A percentile compares a stretch with the other conserved stretches of the same genome.
Conservation (phyloP, 768 basidiomycete species). For the Termitomyces sp. region DNA sequence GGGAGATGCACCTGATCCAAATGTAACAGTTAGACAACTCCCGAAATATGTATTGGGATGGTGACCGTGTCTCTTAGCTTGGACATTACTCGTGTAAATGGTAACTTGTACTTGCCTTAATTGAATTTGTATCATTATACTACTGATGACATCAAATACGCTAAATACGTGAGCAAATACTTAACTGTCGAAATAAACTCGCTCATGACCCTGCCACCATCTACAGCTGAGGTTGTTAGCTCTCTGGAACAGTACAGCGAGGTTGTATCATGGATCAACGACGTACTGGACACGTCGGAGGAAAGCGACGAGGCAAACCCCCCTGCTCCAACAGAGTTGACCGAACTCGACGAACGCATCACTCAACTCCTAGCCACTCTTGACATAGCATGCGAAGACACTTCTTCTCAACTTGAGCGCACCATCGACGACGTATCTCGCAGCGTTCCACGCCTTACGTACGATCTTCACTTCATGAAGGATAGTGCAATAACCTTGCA, state of each 20-base stretch:
- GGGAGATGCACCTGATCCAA: constrained; percentile 47
- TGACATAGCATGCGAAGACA: constrained; percentile 86
- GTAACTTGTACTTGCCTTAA: neutral
- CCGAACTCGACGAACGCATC: constrained; percentile 68
- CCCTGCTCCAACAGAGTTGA: constrained; percentile 34
- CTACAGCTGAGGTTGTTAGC: constrained; percentile 42
- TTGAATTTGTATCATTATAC: neutral
- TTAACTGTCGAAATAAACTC: neutral
- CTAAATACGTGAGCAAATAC: neutral
- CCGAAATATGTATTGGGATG: constrained; percentile 31
- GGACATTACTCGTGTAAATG: neutral
- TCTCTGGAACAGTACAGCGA: constrained; percentile 61
- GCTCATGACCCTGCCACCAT: constrained; percentile 25
- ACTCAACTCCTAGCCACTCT: constrained; percentile 74
- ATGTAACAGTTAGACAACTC: constrained; percentile 50
- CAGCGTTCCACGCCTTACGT: constrained; percentile 84
- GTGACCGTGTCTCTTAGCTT: neutral
- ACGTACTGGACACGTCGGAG: constrained; percentile 40
- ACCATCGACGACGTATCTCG: constrained; percentile 92
- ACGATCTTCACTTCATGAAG: constrained; percentile 96
- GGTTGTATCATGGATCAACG: constrained; percentile 70
- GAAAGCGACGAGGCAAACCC: constrained; percentile 24
- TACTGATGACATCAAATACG: neutral
- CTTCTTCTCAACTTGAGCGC: constrained; percentile 80
- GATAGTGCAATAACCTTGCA: constrained; percentile 84